Percentiles rank a stretch among this genome's conserved stretches.
Evolutionary conservation across 1,139 yeast genomes (phyloP).

Genomic region (Candida tunisiensis): DNA sequence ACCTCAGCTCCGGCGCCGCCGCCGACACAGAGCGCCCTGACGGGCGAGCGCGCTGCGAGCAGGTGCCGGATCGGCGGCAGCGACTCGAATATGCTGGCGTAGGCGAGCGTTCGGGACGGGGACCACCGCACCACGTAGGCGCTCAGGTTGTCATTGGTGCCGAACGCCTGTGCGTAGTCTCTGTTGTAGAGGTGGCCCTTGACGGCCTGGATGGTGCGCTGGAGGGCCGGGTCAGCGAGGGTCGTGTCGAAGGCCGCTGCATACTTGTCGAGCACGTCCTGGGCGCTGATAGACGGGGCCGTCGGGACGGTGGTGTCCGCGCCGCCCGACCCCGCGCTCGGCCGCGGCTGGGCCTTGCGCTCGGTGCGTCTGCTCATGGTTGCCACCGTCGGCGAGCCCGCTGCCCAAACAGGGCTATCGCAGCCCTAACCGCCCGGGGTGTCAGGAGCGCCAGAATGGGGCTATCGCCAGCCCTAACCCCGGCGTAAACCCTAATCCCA

Average conservation of each 20-base stretch:
- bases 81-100: constrained; percentile 41
- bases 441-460: no score
- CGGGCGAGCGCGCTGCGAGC: constrained; percentile 3
- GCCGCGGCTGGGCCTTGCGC: no score
- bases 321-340: constrained; percentile 1
- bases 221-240: constrained; percentile 7
- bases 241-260: constrained; percentile 9
- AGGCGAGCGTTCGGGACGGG: constrained; percentile 64
- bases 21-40: constrained; percentile 58
- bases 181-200: constrained; percentile 55
- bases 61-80: constrained; percentile 4
- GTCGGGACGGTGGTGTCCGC: constrained; percentile 1
- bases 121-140: constrained; percentile 83
- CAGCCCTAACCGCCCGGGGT: no score
- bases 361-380: no score
- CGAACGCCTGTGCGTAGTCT: constrained; percentile 55
- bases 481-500: no score
- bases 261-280: constrained; percentile 12
- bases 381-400: no score
- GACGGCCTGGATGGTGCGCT: constrained; percentile 37
- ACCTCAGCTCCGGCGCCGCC: constrained; percentile 87
- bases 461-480: no score
- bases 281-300: constrained; percentile 3
- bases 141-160: constrained; percentile 40
- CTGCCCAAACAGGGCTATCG: no score